These are phyloP conservation scores for Suillus cothurnatus DNA, from an alignment of 768 basidiomycete species.

Conservation along the genomic window DNA sequence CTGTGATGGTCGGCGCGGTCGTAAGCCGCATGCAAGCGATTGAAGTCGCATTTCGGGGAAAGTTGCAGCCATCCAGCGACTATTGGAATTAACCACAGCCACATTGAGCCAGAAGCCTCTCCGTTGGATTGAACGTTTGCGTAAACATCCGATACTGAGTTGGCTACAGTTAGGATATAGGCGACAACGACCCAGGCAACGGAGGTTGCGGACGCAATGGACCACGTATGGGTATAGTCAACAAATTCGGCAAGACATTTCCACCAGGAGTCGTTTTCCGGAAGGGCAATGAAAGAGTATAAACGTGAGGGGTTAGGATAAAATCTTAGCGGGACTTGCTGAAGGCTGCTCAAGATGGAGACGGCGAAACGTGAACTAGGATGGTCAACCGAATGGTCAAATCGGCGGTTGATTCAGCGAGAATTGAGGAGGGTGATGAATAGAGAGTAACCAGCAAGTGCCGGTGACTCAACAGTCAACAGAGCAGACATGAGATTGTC, in stretches of 20 bases:
- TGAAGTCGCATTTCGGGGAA: background rate
- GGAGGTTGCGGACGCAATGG: background rate
- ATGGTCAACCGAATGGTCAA: background rate
- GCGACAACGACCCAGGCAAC: background rate
- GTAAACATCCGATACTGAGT: background rate
- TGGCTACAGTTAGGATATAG: background rate
- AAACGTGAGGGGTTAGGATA: background rate
- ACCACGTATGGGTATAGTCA: background rate
- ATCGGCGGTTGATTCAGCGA: background rate
- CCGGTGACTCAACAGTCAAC: background rate
- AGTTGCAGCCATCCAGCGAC: background rate
- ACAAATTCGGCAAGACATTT: background rate
- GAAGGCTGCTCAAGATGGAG: background rate
- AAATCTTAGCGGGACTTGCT: background rate
- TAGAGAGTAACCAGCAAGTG: background rate
- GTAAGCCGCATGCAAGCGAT: background rate
- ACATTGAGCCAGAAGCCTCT: background rate
- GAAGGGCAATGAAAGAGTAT: background rate
- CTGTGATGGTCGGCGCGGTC: background rate
- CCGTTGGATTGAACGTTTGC: background rate
- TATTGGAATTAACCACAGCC: background rate
- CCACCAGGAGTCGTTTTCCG: background rate
- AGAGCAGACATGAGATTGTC: background rate
- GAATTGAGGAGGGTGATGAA: background rate
- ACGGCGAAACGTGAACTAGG: background rate